Conservation (phyloP, 768 basidiomycete genomes). For the Tulasnella sp. region DNA sequence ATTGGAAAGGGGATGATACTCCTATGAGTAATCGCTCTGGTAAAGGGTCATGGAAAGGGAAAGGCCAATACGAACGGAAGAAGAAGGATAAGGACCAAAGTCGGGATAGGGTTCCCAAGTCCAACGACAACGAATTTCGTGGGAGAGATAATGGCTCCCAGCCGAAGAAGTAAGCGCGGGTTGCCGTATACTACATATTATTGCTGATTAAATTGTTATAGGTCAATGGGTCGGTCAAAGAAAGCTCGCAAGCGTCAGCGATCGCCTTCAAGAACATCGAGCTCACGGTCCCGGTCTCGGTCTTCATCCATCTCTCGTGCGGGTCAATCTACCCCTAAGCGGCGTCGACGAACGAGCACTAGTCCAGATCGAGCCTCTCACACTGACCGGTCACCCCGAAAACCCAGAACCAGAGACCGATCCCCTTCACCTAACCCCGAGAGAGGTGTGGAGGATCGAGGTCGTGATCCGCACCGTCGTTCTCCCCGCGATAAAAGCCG, state of each 20-base stretch:
- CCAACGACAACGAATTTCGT: slow-evolving; percentile 12
- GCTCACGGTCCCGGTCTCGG: slow-evolving; percentile 23
- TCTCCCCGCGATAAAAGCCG: not conserved
- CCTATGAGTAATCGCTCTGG: not conserved
- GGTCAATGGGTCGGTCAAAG: slow-evolving; percentile 9
- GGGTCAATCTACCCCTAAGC: slow-evolving; percentile 31
- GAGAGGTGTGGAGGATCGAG: slow-evolving; percentile 6
- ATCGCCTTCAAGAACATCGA: slow-evolving; percentile 23
- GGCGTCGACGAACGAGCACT: not conserved
- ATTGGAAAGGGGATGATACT: slow-evolving; percentile 17
- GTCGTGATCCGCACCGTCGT: slow-evolving; percentile 1
- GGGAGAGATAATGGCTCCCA: slow-evolving; percentile 5
- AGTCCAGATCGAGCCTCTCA: slow-evolving; percentile 14
- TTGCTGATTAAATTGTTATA: not conserved
- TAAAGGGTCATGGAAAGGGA: slow-evolving; percentile 18
- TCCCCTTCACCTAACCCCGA: not conserved
- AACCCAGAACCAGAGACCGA: not conserved
- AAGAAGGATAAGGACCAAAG: slow-evolving; percentile 23
- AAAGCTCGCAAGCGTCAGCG: slow-evolving; percentile 18
- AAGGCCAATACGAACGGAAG: slow-evolving; percentile 13
- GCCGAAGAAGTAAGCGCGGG: not conserved
- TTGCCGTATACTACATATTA: not conserved
- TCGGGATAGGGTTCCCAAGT: not conserved
- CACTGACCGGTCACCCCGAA: not conserved
- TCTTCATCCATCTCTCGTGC: slow-evolving; percentile 1